These are phyloP conservation scores for Spergularia marina DNA, from an alignment of 148 eudicot genomes.

Conservation along the genomic window DNA sequence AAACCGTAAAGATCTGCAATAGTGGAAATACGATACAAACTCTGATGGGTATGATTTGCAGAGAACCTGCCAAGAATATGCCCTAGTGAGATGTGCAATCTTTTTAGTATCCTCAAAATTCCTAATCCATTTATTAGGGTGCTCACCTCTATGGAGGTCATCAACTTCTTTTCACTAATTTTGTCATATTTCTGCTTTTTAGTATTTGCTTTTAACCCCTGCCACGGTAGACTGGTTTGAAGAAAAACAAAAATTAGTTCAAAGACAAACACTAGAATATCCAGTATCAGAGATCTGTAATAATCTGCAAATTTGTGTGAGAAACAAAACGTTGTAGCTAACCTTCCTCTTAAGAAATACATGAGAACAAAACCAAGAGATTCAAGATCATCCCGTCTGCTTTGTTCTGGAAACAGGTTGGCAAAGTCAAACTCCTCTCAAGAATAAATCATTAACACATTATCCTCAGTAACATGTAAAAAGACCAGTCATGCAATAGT, in stretches of 20 bases:
- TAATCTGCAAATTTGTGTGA: too few relatives aligned
- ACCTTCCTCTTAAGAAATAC: constrained; percentile 99
- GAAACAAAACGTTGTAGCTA: constrained; percentile 10
- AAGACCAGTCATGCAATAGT: background rate
- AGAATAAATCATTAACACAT: background rate
- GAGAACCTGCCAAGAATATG: constrained; percentile 52
- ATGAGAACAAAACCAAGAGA: constrained; percentile 96
- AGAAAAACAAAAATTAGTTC: background rate
- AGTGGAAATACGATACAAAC: constrained; percentile 90
- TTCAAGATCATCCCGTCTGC: constrained; percentile 95
- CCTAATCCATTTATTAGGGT: background rate
- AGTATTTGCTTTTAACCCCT: constrained; percentile 84
- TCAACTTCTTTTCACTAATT: constrained; percentile 94
- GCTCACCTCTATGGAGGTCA: constrained; percentile 84
- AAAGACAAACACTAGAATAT: background rate
- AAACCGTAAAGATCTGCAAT: constrained; percentile 84
- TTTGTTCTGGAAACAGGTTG: constrained; percentile 66
- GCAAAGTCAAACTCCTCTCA: constrained; percentile 13
- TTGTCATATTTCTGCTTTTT: constrained; percentile 97
- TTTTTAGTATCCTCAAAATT: background rate
- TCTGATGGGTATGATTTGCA: constrained; percentile 94
- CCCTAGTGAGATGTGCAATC: constrained; percentile 14
- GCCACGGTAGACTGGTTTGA: constrained; percentile 89
- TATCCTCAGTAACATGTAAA: background rate
- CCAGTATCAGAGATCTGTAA: too few relatives aligned